These are phyloP conservation scores for Eucalyptus grandis DNA, from an alignment of 345 rosid genomes.

Conservation along the genomic window DNA sequence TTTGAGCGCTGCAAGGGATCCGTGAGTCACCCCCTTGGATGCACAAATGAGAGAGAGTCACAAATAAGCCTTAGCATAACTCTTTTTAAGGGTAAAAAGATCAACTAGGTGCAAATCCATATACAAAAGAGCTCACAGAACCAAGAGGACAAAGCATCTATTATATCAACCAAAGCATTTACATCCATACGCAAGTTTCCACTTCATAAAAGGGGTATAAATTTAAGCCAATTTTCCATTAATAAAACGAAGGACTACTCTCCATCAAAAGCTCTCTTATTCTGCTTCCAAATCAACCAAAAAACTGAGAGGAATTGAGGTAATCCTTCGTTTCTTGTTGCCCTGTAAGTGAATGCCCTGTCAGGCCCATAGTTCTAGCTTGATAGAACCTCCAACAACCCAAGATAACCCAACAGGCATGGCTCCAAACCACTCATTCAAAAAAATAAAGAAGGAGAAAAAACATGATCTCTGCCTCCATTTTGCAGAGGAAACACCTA, in stretches of 20 bases:
- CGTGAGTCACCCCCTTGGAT: neutral
- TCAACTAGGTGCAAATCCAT: neutral
- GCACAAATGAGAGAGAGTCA: neutral
- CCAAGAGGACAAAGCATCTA: neutral
- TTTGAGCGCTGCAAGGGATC: neutral
- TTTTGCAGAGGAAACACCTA: neutral
- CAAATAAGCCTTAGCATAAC: neutral
- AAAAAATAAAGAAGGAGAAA: neutral
- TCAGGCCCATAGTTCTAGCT: neutral
- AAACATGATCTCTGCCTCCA: neutral
- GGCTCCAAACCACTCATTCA: neutral
- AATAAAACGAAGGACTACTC: neutral
- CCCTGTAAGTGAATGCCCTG: neutral
- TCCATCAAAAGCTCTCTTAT: neutral
- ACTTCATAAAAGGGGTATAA: neutral
- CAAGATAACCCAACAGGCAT: neutral
- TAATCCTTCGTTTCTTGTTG: neutral
- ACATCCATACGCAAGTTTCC: neutral
- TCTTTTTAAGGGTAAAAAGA: neutral
- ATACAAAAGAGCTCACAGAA: neutral
- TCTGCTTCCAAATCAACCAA: neutral
- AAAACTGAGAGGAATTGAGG: neutral
- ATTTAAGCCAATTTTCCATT: neutral
- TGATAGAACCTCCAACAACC: neutral
- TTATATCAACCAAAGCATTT: neutral